Conservation (phyloP, 2,329 filamentous ascomycete species). For the Fusarium kyushuense region DNA sequence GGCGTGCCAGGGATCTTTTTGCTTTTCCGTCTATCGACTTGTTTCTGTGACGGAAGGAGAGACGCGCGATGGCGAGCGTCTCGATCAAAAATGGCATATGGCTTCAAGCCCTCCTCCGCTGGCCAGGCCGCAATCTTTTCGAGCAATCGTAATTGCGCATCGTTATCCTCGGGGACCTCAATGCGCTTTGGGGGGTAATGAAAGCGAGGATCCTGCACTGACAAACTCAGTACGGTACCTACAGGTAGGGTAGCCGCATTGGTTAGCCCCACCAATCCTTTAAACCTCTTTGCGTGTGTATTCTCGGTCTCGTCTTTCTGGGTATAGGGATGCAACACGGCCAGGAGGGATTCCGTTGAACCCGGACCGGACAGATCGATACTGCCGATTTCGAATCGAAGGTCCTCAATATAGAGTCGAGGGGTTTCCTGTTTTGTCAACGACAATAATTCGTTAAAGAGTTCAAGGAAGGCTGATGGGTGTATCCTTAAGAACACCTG, state of each 20-base stretch:
- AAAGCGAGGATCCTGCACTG: conserved; percentile 82
- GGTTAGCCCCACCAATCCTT: conserved; percentile 67
- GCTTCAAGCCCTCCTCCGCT: conserved; percentile 63
- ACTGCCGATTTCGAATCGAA: conserved; percentile 75
- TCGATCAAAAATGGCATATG: conserved; percentile 75
- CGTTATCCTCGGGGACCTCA: conserved; percentile 55
- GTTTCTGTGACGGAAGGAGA: conserved; percentile 78
- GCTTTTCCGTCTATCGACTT: conserved; percentile 81
- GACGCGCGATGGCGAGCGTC: conserved; percentile 73
- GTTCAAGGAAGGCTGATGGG: conserved; percentile 80
- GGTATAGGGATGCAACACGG: conserved; percentile 70
- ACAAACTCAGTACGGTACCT: conserved; percentile 78
- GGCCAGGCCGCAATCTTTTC: conserved; percentile 76
- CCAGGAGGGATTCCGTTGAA: conserved; percentile 81
- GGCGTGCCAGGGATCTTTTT: conserved; percentile 71
- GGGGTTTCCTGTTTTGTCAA: conserved; percentile 71
- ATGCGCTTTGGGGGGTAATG: conserved; percentile 76
- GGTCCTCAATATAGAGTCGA: conserved; percentile 72
- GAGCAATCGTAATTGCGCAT: conserved; percentile 60
- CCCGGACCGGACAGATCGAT: conserved; percentile 73
- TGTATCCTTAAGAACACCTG: conserved; percentile 80
- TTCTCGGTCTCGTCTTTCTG: conserved; percentile 46
- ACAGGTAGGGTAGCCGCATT: conserved; percentile 77
- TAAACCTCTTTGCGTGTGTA: conserved; percentile 63
- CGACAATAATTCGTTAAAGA: conserved; percentile 72